These are phyloP conservation scores for Penicillium macrosclerotiorum DNA, from an alignment of 495 filamentous ascomycete genomes.

Conservation along the genomic window DNA sequence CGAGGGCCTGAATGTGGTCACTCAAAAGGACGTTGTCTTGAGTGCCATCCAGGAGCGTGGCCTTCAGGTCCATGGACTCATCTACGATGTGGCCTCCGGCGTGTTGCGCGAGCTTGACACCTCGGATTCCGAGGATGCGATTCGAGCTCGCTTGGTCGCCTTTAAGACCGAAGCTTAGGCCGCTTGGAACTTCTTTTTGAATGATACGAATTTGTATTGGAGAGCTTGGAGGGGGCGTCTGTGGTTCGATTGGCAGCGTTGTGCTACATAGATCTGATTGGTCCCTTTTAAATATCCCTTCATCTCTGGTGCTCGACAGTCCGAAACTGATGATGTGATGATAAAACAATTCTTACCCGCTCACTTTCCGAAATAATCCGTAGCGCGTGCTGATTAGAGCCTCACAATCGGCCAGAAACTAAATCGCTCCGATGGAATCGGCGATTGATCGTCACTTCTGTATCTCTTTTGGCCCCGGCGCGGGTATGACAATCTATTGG, in stretches of 20 bases:
- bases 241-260: not conserved
- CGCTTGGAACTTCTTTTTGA: not conserved
- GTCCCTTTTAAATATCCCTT: not conserved
- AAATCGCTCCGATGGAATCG: too few species aligned
- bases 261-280: too few species aligned
- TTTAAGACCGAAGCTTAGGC: slow-evolving; percentile 36
- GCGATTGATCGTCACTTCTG: too few species aligned
- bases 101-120: slow-evolving; percentile 56
- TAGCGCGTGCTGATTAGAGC: too few species aligned
- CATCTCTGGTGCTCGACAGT: not conserved
- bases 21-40: slow-evolving; percentile 58
- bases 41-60: slow-evolving; percentile 68
- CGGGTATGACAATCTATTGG: too few species aligned
- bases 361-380: too few species aligned
- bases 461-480: too few species aligned
- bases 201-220: not conserved
- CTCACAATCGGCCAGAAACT: too few species aligned
- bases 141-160: slow-evolving; percentile 38
- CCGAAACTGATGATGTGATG: not conserved
- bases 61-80: slow-evolving; percentile 67
- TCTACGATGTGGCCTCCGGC: slow-evolving; percentile 67
- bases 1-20: slow-evolving; percentile 60
- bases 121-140: slow-evolving; percentile 36
- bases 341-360: not conserved
- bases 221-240: not conserved